Evolutionary conservation across 306 rosid species (phyloP).

Genomic region (Cercis canadensis): DNA sequence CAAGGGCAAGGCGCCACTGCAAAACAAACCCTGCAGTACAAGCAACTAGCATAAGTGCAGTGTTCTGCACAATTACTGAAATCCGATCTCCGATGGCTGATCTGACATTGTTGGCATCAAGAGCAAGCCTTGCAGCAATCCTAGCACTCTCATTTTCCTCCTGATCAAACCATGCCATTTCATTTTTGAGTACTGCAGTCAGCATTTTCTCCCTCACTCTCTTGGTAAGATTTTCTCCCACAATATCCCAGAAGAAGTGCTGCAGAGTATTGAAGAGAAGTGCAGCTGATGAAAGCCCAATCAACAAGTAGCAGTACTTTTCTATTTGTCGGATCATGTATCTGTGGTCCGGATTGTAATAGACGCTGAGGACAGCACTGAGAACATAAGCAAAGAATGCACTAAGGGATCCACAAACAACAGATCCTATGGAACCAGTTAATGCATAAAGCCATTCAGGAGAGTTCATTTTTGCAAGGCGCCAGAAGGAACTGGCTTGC

Average conservation of each 20-base stretch:
- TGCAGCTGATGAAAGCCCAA: conserved; percentile 91
- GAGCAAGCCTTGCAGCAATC: conserved; percentile 83
- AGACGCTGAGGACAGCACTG: conserved; percentile 89
- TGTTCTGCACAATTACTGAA: conserved; percentile 93
- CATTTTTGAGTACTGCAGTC: conserved; percentile 76
- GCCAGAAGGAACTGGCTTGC: conserved; percentile 98
- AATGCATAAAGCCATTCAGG: conserved; percentile 96
- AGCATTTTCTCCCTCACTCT: conserved; percentile 94
- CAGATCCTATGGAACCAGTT: conserved; percentile 87
- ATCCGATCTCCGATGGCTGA: conserved; percentile 94
- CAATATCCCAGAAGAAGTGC: conserved; percentile 96
- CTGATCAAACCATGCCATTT: conserved; percentile 95
- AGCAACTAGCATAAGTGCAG: conserved; percentile 90
- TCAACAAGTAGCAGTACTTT: conserved; percentile 85
- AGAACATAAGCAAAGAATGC: conserved; percentile 97
- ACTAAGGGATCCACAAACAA: conserved; percentile 93
- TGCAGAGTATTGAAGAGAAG: conserved; percentile 92
- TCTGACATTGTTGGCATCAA: conserved; percentile 93
- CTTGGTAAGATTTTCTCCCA: conserved; percentile 88
- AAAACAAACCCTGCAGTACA: conserved; percentile 93
- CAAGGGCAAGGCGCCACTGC: conserved; percentile 97
- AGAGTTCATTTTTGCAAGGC: conserved; percentile 98
- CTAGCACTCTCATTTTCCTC: conserved; percentile 96
- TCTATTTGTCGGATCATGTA: conserved; percentile 79
- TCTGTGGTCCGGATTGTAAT: conserved; percentile 71